These are phyloP conservation scores for Dillenia suffruticosa DNA, from an alignment of 164 flowering plant species.

Conservation along the genomic window DNA sequence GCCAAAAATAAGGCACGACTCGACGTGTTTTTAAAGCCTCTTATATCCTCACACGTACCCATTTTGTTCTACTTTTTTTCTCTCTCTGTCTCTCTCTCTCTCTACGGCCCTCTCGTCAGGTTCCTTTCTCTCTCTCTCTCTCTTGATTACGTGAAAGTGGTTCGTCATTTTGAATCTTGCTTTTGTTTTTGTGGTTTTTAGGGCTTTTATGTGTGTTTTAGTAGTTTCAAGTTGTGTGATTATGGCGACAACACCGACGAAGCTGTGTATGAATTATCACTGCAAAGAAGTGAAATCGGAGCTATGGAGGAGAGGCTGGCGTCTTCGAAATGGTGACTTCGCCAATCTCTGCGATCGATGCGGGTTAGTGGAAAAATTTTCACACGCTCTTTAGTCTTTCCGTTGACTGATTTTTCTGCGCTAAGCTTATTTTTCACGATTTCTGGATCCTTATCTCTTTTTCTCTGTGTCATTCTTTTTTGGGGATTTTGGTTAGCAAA, in stretches of 20 bases:
- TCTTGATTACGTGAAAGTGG: slow-evolving; percentile 5
- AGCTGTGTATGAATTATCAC: slow-evolving; percentile 62
- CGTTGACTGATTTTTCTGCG: not conserved
- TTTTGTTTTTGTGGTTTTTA: not conserved
- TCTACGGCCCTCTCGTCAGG: slow-evolving; percentile 1
- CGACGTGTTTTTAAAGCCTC: slow-evolving; percentile 13
- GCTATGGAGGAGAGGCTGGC: slow-evolving; percentile 64
- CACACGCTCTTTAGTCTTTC: not conserved
- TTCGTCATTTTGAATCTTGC: not conserved
- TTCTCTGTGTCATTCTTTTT: too few relatives aligned
- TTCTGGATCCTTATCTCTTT: too few relatives aligned
- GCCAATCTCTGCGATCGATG: slow-evolving; percentile 88
- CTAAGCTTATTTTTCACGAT: too few relatives aligned
- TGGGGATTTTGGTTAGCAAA: too few relatives aligned
- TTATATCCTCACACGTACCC: too few relatives aligned
- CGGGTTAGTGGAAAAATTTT: slow-evolving; percentile 40
- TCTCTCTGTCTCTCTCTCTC: slow-evolving; percentile 13
- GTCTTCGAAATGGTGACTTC: slow-evolving; percentile 61
- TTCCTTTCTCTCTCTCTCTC: not conserved
- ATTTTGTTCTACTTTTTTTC: slow-evolving; percentile 1
- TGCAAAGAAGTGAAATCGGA: slow-evolving; percentile 56
- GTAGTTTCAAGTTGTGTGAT: not conserved
- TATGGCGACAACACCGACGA: slow-evolving; percentile 25
- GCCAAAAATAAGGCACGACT: slow-evolving; percentile 18
- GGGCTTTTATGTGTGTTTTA: slow-evolving; percentile 7